phyloP scores from a whole-genome alignment of 2,329 filamentous ascomycete species.

The Aspergillus alliaceus region DNA sequence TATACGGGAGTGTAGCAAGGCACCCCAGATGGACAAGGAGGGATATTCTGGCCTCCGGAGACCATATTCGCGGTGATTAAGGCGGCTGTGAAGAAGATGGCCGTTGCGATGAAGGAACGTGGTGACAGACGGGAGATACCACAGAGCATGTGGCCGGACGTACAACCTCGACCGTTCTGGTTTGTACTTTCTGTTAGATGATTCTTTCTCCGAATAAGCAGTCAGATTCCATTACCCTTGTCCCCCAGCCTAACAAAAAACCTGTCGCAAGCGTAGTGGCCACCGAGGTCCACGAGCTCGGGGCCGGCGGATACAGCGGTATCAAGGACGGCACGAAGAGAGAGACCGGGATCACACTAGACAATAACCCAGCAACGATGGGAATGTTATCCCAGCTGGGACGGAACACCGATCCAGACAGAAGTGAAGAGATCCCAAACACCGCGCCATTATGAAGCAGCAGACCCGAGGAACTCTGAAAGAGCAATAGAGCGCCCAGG shows the following conservation, averaged over 20 bases:
- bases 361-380: constrained; percentile 48
- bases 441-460: constrained; percentile 54
- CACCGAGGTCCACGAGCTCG: constrained; percentile 34
- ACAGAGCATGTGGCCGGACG: constrained; percentile 58
- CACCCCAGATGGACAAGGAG: constrained; percentile 35
- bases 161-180: constrained; percentile 52
- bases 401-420: constrained; percentile 43
- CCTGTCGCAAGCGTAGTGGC: constrained; percentile 44
- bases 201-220: background rate
- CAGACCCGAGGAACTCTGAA: constrained; percentile 51
- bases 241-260: constrained; percentile 52
- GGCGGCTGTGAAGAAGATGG: constrained; percentile 45
- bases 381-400: constrained; percentile 45
- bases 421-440: constrained; percentile 51
- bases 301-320: constrained; percentile 42
- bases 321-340: constrained; percentile 46
- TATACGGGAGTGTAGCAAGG: constrained; percentile 51
- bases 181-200: background rate
- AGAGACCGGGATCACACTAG: constrained; percentile 45
- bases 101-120: constrained; percentile 51
- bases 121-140: constrained; percentile 51
- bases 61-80: constrained; percentile 44
- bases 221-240: constrained; percentile 43
- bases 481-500: constrained; percentile 52
- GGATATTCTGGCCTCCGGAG: constrained; percentile 37